Conservation (phyloP, 441 rosid species). For the Populus hybrid region DNA sequence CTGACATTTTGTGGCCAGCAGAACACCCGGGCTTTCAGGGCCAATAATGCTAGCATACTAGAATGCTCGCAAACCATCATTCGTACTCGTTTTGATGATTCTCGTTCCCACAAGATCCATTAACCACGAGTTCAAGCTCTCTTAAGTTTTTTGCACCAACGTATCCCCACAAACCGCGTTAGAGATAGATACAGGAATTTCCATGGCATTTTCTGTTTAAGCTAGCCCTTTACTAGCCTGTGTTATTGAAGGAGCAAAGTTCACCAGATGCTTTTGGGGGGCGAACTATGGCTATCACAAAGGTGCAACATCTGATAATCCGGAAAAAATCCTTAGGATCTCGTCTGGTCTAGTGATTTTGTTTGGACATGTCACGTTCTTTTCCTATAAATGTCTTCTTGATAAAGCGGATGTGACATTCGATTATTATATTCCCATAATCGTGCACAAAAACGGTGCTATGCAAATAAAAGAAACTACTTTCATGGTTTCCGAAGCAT, state of each 20-base stretch:
- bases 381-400: background rate
- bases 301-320: too few relatives aligned
- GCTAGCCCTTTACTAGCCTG: background rate
- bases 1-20: background rate
- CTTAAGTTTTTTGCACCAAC: background rate
- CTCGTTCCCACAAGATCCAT: background rate
- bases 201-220: too few relatives aligned
- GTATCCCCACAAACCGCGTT: background rate
- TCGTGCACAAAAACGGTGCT: background rate
- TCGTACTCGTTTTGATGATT: background rate
- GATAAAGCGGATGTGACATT: too few relatives aligned
- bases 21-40: background rate
- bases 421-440: background rate
- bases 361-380: background rate
- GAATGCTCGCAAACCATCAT: background rate
- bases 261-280: background rate
- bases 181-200: too few relatives aligned
- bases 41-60: background rate
- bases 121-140: background rate
- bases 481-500: background rate
- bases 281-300: too few relatives aligned
- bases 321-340: background rate
- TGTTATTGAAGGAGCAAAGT: background rate
- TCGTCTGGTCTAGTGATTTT: background rate
- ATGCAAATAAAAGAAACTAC: background rate